Evolutionary conservation across 73 alveolate species (phyloP).

Genomic region (Symbiodinium natans): DNA sequence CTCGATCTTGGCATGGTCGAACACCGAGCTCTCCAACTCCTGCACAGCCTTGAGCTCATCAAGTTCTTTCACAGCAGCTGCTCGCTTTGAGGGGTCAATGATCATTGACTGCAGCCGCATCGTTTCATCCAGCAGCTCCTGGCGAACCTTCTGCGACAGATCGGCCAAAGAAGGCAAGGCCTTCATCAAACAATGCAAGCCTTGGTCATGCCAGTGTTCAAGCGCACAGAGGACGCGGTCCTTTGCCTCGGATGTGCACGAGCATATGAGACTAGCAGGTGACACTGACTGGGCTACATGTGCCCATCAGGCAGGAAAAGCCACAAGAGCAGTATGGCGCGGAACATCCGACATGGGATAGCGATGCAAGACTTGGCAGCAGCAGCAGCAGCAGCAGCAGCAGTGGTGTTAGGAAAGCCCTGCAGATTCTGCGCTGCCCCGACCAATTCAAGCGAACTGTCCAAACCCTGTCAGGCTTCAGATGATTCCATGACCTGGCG

Average conservation of each 20-base stretch:
- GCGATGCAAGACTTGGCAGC: no score
- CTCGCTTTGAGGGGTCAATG: background rate
- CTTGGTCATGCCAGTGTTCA: background rate
- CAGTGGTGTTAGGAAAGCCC: no score
- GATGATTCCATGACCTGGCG: no score
- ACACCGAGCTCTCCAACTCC: slow-evolving; percentile 19
- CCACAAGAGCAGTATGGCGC: no score
- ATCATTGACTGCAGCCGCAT: background rate
- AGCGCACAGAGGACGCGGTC: background rate
- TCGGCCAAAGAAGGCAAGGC: background rate
- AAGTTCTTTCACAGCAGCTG: background rate
- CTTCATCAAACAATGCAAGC: background rate
- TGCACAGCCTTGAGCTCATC: background rate
- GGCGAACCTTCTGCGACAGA: background rate
- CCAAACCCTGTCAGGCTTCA: no score
- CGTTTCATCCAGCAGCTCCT: background rate
- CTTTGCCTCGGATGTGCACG: background rate
- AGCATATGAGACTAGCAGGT: no score
- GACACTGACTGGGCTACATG: no score
- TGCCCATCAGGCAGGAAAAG: no score
- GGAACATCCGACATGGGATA: no score
- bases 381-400: no score
- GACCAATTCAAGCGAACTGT: no score
- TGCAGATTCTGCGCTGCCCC: no score
- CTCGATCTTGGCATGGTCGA: background rate